Conservation (phyloP, 2,329 filamentous ascomycete species). For the Lasiodiplodia sp. region DNA sequence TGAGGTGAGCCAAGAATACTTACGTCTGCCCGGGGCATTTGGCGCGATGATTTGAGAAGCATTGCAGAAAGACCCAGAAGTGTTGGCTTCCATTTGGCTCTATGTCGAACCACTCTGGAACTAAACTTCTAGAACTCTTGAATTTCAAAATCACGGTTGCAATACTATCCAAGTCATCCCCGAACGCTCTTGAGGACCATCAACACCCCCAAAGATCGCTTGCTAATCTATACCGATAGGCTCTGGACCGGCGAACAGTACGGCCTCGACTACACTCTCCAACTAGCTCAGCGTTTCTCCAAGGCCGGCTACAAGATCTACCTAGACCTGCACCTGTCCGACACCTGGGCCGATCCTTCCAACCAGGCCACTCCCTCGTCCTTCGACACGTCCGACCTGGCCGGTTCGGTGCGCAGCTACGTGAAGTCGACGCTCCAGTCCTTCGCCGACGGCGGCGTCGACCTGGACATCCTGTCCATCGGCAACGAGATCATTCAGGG, state of each 20-base stretch:
- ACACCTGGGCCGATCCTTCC: slow-evolving; percentile 74
- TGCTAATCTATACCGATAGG: slow-evolving; percentile 39
- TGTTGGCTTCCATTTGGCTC: background rate
- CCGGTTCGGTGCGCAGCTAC: slow-evolving; percentile 73
- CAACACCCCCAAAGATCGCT: background rate
- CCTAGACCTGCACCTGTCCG: slow-evolving; percentile 71
- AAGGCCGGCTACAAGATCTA: slow-evolving; percentile 67
- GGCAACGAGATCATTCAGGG: slow-evolving; percentile 77
- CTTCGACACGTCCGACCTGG: slow-evolving; percentile 66
- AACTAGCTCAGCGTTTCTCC: slow-evolving; percentile 70
- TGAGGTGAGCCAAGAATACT: slow-evolving; percentile 10
- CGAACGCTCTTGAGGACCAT: background rate
- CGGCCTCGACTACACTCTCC: slow-evolving; percentile 73
- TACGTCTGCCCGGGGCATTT: background rate
- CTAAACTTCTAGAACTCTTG: background rate
- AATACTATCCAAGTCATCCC: background rate
- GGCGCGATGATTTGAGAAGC: no score
- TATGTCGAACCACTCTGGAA: no score
- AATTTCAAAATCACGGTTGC: background rate
- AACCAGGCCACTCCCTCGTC: slow-evolving; percentile 69
- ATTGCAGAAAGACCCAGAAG: background rate
- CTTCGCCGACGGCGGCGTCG: slow-evolving; percentile 64
- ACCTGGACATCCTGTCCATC: slow-evolving; percentile 70
- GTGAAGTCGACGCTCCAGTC: slow-evolving; percentile 67
- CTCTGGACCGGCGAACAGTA: slow-evolving; percentile 74